A percentile compares a stretch with the other conserved stretches of the same genome.
These are phyloP conservation scores for Buddleja alternifolia DNA, from an alignment of 257 asterid species.

Conservation along the genomic window DNA sequence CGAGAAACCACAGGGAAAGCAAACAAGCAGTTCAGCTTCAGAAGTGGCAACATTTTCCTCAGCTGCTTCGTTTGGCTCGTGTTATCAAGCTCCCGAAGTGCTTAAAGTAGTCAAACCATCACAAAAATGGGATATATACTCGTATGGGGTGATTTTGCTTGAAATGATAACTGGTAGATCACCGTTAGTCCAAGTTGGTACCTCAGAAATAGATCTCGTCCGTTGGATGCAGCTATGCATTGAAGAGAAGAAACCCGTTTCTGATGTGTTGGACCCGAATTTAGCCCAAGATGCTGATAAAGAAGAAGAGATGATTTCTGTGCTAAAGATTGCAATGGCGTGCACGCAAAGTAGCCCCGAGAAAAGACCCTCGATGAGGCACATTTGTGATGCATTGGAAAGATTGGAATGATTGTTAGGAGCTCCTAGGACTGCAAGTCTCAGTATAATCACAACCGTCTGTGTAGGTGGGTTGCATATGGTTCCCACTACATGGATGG, in stretches of 20 bases:
- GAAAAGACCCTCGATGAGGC: slow-evolving; percentile 80
- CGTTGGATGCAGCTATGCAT: slow-evolving; percentile 87
- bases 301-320: slow-evolving; percentile 85
- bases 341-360: slow-evolving; percentile 78
- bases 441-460: no score
- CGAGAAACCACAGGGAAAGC: slow-evolving; percentile 55
- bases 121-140: slow-evolving; percentile 91
- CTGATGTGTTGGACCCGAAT: slow-evolving; percentile 69
- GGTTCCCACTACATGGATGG: no score
- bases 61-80: slow-evolving; percentile 51
- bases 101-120: slow-evolving; percentile 82
- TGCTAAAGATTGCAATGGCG: slow-evolving; percentile 83
- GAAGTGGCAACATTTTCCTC: slow-evolving; percentile 54
- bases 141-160: slow-evolving; percentile 76
- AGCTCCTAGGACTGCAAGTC: no score
- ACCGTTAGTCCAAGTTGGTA: slow-evolving; percentile 62
- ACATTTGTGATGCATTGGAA: slow-evolving; percentile 67
- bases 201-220: slow-evolving; percentile 67
- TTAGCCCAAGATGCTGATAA: slow-evolving; percentile 62
- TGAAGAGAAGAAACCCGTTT: slow-evolving; percentile 87
- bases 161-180: slow-evolving; percentile 81
- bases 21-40: slow-evolving; percentile 48
- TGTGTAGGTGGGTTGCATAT: no score
- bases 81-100: slow-evolving; percentile 87
- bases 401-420: slow-evolving; percentile 42